Evolutionary conservation across 2,329 filamentous ascomycete genomes (phyloP).

Genomic region (Colletotrichum phormii): DNA sequence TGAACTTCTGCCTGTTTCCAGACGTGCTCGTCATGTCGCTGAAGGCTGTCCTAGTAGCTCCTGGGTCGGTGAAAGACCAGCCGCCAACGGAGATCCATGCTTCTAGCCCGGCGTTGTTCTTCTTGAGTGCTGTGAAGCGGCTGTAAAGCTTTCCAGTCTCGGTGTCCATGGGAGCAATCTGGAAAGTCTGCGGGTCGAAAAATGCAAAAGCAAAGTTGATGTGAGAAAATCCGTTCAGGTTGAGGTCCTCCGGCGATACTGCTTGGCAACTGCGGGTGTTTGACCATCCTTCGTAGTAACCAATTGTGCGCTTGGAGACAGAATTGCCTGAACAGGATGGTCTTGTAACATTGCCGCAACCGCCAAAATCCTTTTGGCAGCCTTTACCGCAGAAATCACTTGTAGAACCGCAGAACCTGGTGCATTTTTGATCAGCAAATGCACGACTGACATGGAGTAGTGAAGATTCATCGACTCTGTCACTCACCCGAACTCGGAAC

Average conservation of each 20-base stretch:
- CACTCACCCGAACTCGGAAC: constrained; percentile 43
- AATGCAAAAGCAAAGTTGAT: constrained; percentile 54
- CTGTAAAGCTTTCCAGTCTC: constrained; percentile 37
- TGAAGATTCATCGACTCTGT: neutral
- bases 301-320: constrained; percentile 40
- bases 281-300: constrained; percentile 45
- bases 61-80: constrained; percentile 50
- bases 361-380: constrained; percentile 6
- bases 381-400: constrained; percentile 11
- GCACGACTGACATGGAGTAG: neutral
- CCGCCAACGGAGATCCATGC: constrained; percentile 55
- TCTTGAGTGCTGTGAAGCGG: constrained; percentile 47
- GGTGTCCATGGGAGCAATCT: constrained; percentile 41
- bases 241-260: constrained; percentile 34
- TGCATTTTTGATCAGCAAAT: constrained; percentile 38
- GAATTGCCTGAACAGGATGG: neutral
- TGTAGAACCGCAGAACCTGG: constrained; percentile 17
- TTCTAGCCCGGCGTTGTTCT: constrained; percentile 43
- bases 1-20: constrained; percentile 47
- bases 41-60: constrained; percentile 40
- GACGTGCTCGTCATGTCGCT: constrained; percentile 45
- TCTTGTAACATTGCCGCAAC: neutral
- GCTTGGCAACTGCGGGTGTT: constrained; percentile 37
- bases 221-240: constrained; percentile 33
- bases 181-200: constrained; percentile 48